Base-by-base conservation (phyloP, 495 filamentous ascomycete species). In the Penicillium atrosanguineum region DNA sequence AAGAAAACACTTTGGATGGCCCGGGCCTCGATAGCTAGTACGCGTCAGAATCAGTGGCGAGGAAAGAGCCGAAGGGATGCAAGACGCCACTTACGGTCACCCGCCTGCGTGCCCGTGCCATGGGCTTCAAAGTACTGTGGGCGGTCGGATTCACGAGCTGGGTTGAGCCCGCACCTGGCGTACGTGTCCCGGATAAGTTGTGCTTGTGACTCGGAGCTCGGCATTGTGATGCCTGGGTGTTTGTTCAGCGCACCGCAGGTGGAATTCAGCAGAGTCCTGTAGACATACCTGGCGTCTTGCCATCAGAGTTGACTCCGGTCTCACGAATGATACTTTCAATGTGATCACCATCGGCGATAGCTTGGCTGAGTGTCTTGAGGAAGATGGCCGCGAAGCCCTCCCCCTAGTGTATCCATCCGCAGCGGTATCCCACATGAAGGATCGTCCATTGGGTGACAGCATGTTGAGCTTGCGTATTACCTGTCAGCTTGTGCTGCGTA, bases 21-120 rank as follows among this genome's bases (percentile, higher is more conserved):
- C 12, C 62, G 69, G 0, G 72, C 70, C 53, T 87, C 84, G 76
- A 50, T 80, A 78, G 26, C 26, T 28, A 7, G n/a, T n/a, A n/a
- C n/a, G n/a, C n/a, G n/a, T n/a, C n/a, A n/a, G n/a, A n/a, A n/a
- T n/a, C n/a, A n/a, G n/a, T n/a, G n/a, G n/a, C n/a, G n/a, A n/a
- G n/a, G n/a, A n/a, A n/a, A n/a, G n/a, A n/a, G n/a, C n/a, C n/a
- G n/a, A n/a, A n/a, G n/a, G n/a, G n/a, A n/a, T n/a, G n/a, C n/a
- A n/a, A n/a, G n/a, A n/a, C n/a, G n/a, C n/a, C n/a, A n/a, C n/a
- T n/a, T n/a, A n/a, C n/a, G n/a, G n/a, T n/a, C n/a, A n/a, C 82
- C 82, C 0, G 69, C 74, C 11, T 36, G 26, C 11, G 81, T 85
- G 9, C 82, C 82, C 0, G 83, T 85, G 6, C 76, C 63, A 45